These are phyloP conservation scores for Aspergillus persii DNA, from an alignment of 2,329 filamentous ascomycete genomes.

Conservation along the genomic window DNA sequence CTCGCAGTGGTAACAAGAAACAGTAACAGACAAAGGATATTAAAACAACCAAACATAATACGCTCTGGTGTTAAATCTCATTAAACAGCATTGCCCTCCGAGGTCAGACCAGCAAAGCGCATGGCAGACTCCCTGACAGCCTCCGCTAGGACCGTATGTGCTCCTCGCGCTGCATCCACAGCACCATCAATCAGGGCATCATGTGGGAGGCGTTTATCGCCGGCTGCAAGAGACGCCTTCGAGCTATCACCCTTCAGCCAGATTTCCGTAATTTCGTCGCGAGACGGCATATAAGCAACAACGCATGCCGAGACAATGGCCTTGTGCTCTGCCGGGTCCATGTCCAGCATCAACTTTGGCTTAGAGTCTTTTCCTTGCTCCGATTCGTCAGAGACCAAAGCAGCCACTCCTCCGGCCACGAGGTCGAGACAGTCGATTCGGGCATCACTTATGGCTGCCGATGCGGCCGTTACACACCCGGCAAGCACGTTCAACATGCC, in stretches of 20 bases:
- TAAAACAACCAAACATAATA: constrained; percentile 16
- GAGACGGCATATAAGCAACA: constrained; percentile 79
- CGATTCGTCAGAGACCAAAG: constrained; percentile 57
- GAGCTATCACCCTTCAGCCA: constrained; percentile 80
- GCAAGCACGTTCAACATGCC: constrained; percentile 88
- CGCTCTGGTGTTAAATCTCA: constrained; percentile 27
- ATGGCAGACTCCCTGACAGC: constrained; percentile 59
- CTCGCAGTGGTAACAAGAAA: not conserved
- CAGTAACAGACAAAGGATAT: constrained; percentile 3
- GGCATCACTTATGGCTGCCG: constrained; percentile 88
- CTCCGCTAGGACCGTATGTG: constrained; percentile 59
- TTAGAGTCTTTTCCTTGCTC: constrained; percentile 18
- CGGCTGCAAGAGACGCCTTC: constrained; percentile 23
- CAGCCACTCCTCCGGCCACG: constrained; percentile 84
- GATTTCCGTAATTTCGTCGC: constrained; percentile 90
- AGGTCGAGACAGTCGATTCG: constrained; percentile 94
- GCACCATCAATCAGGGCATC: constrained; percentile 62
- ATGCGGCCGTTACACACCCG: constrained; percentile 89
- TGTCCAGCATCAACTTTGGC: constrained; percentile 64
- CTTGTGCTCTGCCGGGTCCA: constrained; percentile 75
- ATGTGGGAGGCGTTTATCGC: constrained; percentile 40
- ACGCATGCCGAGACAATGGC: constrained; percentile 80
- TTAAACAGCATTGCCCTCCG: constrained; percentile 11
- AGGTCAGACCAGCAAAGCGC: constrained; percentile 29
- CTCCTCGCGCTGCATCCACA: constrained; percentile 60